Evolutionary conservation across 768 basidiomycete genomes (phyloP), one percentile per base, ranked within the genome.

Genomic region (Tylopilus cervinicoccineus): DNA sequence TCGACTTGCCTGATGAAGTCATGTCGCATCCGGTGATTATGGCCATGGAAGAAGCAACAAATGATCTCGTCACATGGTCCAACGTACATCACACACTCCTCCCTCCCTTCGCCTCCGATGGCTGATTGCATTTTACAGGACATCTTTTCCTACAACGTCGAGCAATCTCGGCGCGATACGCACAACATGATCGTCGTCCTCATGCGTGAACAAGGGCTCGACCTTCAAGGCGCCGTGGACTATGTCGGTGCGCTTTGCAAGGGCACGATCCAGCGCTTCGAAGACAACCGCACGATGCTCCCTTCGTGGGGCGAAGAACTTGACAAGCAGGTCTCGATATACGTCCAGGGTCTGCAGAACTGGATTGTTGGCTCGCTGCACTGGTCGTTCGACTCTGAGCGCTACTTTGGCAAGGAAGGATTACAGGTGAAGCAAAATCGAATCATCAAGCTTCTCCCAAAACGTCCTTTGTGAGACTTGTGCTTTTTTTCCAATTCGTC

Each of bases 111-210:
- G 7, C 6, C 3, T 23, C 37, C 24, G 12, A 24, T 17, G 9
- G 19, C 36, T 54, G 19, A 65, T 45, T 26, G 11, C 9, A 16
- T n/a, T 33, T 43, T 8, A 8, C 14, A 86, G 85, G 86, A 87
- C 53, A 81, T 87, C 29, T 83, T 84, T 60, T 88, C 84, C 1
- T 88, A 84, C 65, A 86, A 87, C 51, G 78, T 80, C 37, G 86
- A 88, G 59, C 86, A 87, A 63, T 77, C 84, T 3, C 76, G 80
- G 13, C 77, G 76, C 10, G 81, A 85, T 52, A 81, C 79, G 16
- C 81, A 85, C 62, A 87, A 88, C 62, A 83, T 87, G 76, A 75
- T 88, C 46, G 70, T 74, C n/a, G 80, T 87, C 43, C 73, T 86
- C 53, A 86, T 84, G 81, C 67, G 72, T 37, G 71, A 81, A 50